These are phyloP conservation scores for Fusarium citri DNA, from an alignment of 2,329 filamentous ascomycete species.

Conservation along the genomic window DNA sequence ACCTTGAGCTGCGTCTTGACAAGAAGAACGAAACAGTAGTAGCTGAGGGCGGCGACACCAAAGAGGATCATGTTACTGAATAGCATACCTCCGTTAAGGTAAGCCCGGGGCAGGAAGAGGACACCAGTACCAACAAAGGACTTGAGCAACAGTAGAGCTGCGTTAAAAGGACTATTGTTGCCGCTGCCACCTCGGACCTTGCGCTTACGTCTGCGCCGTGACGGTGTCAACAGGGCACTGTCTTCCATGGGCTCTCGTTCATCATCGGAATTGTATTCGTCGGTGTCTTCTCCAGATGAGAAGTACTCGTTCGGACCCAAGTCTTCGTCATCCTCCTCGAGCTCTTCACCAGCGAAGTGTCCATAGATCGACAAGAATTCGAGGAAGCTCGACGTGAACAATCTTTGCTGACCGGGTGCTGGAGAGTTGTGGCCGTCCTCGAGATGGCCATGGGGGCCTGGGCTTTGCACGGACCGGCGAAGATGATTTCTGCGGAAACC, in stretches of 20 bases:
- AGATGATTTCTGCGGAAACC: constrained; percentile 94
- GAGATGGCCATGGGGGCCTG: constrained; percentile 52
- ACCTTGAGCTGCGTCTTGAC: constrained; percentile 87
- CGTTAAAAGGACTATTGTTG: constrained; percentile 81
- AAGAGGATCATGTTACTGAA: constrained; percentile 95
- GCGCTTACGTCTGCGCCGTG: constrained; percentile 77
- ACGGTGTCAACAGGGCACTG: constrained; percentile 83
- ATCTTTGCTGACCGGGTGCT: constrained; percentile 55
- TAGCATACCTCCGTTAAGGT: constrained; percentile 95
- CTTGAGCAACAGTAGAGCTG: constrained; percentile 88
- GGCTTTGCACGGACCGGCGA: constrained; percentile 77
- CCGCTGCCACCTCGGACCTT: constrained; percentile 80
- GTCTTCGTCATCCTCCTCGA: constrained; percentile 96
- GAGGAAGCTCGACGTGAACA: constrained; percentile 92
- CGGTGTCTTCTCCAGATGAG: constrained; percentile 77
- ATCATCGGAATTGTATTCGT: constrained; percentile 71
- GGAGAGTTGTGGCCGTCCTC: constrained; percentile 53
- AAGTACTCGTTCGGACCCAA: constrained; percentile 92
- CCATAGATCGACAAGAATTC: constrained; percentile 96
- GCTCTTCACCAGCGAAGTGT: constrained; percentile 95
- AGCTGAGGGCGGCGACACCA: constrained; percentile 85
- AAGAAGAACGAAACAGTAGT: constrained; percentile 96
- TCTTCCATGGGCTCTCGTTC: constrained; percentile 87
- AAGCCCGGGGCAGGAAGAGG: constrained; percentile 90
- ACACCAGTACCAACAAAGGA: constrained; percentile 98